phyloP scores from a whole-genome alignment of 169 alveolate genomes.

The Plasmodium fragile region DNA sequence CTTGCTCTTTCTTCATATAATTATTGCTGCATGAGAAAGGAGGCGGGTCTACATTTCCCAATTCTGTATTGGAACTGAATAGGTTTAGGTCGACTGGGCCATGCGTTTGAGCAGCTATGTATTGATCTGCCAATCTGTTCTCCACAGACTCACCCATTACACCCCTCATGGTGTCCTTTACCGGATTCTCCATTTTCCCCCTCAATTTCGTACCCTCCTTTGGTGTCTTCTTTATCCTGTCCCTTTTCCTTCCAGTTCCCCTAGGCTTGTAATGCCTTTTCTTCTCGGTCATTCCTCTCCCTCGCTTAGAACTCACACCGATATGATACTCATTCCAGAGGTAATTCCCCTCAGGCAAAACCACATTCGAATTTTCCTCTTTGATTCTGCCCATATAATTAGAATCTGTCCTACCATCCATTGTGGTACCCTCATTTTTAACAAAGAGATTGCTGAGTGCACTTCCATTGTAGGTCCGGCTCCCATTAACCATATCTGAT shows the following conservation, averaged over 20 bases:
- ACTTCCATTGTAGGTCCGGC: background rate
- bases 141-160: background rate
- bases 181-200: background rate
- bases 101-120: background rate
- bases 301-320: background rate
- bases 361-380: background rate
- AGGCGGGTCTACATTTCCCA: background rate
- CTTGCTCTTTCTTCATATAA: background rate
- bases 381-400: background rate
- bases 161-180: background rate
- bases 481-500: background rate
- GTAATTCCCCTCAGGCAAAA: background rate
- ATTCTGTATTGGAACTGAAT: background rate
- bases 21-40: background rate
- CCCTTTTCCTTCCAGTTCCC: background rate
- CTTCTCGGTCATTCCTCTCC: background rate
- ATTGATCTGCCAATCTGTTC: background rate
- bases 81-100: background rate
- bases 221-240: background rate
- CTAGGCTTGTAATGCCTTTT: constrained; percentile 1
- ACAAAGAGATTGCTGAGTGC: background rate
- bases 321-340: background rate
- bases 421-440: background rate
- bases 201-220: background rate
- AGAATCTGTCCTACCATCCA: background rate